phyloP scores from a whole-genome alignment of 2,329 filamentous ascomycete genomes.

The Aureobasidium sp. region DNA sequence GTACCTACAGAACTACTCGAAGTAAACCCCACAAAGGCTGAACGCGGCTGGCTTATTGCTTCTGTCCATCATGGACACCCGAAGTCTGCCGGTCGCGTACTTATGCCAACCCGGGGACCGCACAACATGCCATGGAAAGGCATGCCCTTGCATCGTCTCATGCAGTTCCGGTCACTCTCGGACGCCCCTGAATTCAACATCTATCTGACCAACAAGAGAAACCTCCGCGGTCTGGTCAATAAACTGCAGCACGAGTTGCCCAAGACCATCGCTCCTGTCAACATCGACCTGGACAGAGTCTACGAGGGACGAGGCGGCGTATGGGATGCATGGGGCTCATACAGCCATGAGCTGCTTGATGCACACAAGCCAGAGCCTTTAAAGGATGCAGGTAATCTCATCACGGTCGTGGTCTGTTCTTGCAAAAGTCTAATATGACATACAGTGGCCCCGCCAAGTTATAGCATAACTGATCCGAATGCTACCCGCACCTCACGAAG shows the following conservation, averaged over 20 bases:
- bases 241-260: background rate
- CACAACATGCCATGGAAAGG: background rate
- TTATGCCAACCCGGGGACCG: background rate
- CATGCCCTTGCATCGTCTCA: background rate
- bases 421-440: background rate
- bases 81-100: background rate
- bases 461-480: background rate
- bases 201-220: background rate
- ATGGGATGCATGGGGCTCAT: background rate
- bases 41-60: background rate
- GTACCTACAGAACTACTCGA: background rate
- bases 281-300: background rate
- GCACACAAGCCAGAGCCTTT: background rate
- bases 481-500: background rate
- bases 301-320: background rate
- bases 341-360: background rate
- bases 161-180: background rate
- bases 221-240: background rate
- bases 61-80: background rate
- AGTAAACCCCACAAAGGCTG: background rate
- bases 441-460: background rate
- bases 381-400: background rate
- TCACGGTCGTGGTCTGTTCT: background rate
- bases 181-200: background rate
- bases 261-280: background rate